Conservation (phyloP, 148 eudicot genomes). For the Vaccinium vitisidaea region DNA sequence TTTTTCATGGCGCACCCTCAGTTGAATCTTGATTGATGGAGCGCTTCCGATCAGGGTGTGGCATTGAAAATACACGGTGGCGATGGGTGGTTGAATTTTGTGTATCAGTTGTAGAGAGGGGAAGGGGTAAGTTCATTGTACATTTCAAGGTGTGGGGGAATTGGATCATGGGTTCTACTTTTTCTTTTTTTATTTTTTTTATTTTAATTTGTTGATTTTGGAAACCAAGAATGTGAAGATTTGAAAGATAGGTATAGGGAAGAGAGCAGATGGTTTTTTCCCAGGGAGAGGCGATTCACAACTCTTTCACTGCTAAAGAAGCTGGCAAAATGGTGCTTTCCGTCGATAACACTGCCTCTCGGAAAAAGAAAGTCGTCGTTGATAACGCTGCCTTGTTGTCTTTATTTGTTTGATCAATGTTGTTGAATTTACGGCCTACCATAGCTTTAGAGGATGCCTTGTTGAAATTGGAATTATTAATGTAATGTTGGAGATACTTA, state of each 20-base stretch:
- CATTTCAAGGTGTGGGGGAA: conserved; percentile 23
- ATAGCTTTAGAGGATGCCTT: too few species aligned
- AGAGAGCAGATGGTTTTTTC: conserved; percentile 22
- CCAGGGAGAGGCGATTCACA: too few species aligned
- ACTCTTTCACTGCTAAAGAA: too few species aligned
- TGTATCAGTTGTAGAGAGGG: conserved; percentile 23
- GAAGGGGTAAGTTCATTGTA: conserved; percentile 26
- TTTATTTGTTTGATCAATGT: too few species aligned
- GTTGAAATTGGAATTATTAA: too few species aligned
- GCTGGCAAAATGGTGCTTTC: too few species aligned
- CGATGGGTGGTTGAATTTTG: conserved; percentile 20
- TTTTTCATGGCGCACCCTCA: conserved; percentile 8
- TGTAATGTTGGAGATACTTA: too few species aligned
- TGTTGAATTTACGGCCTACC: too few species aligned
- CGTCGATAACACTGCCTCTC: too few species aligned
- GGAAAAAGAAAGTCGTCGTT: too few species aligned
- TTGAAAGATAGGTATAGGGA: conserved; percentile 30
- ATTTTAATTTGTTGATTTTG: conserved; percentile 23
- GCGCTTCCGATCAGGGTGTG: background rate
- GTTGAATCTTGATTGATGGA: background rate
- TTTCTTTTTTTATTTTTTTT: background rate
- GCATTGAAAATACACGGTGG: background rate
- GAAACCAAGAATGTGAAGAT: conserved; percentile 28
- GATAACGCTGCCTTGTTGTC: too few species aligned
- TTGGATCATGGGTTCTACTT: conserved; percentile 20